Conservation (phyloP, 345 rosid species). For the Anacardium occidentale region DNA sequence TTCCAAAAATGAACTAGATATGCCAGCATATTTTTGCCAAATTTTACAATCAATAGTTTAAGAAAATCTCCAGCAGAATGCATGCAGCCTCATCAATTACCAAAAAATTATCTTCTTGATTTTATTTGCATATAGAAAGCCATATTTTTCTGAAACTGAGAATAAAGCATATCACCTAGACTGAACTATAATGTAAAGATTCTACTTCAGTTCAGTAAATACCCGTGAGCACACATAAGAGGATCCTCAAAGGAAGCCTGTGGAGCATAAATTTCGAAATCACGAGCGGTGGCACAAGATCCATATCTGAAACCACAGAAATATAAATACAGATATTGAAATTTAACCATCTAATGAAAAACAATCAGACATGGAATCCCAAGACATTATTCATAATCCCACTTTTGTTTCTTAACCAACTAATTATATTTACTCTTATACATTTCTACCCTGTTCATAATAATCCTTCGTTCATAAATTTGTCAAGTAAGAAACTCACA, state of each 20-base stretch:
- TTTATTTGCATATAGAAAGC: too few species aligned
- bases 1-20: neutral
- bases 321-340: neutral
- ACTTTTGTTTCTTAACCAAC: too few species aligned
- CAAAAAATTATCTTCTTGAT: neutral
- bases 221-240: constrained; percentile 90
- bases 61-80: neutral
- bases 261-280: constrained; percentile 75
- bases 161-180: neutral
- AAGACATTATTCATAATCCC: too few species aligned
- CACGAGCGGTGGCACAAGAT: constrained; percentile 52
- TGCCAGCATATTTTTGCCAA: neutral
- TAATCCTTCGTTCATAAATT: too few species aligned
- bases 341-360: neutral
- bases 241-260: constrained; percentile 94
- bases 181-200: neutral
- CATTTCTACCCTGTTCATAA: too few species aligned
- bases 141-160: too few species aligned
- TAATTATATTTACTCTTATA: too few species aligned
- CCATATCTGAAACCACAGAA: constrained; percentile 57
- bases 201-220: constrained; percentile 12
- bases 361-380: neutral
- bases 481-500: constrained; percentile 40
- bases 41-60: neutral
- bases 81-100: neutral